Evolutionary conservation across 371 early-diverging fungal genomes (phyloP).

Genomic region (Circinella umbellata): DNA sequence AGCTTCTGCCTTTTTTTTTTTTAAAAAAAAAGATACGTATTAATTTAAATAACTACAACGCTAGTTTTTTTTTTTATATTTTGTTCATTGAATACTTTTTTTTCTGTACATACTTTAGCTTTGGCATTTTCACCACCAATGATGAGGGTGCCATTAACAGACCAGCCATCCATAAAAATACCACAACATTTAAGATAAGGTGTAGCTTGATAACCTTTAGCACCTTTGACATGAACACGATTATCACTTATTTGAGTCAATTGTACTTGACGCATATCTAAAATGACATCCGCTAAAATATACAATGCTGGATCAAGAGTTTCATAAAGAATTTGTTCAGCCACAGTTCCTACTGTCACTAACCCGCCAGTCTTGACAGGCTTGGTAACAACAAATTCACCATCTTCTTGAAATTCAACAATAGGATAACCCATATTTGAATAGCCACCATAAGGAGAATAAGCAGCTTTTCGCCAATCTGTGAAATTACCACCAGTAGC

Average conservation of each 20-base stretch:
- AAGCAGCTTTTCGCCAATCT: constrained; percentile 69
- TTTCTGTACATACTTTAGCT: constrained; percentile 14
- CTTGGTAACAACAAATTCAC: constrained; percentile 67
- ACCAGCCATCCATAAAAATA: constrained; percentile 71
- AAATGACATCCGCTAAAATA: constrained; percentile 72
- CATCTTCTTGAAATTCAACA: constrained; percentile 25
- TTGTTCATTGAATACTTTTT: too few species aligned
- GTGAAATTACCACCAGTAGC: constrained; percentile 81
- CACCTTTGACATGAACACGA: constrained; percentile 69
- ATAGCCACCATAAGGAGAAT: constrained; percentile 63
- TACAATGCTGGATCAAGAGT: constrained; percentile 73
- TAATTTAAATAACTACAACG: background rate
- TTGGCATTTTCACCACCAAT: constrained; percentile 70
- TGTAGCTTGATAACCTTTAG: constrained; percentile 69
- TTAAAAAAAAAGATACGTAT: too few species aligned
- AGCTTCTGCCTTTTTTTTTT: constrained; percentile 45
- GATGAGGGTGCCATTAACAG: constrained; percentile 66
- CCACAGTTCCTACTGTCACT: constrained; percentile 66
- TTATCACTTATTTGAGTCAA: constrained; percentile 61
- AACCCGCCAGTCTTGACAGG: constrained; percentile 73
- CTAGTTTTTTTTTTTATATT: too few species aligned
- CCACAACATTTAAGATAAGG: constrained; percentile 71
- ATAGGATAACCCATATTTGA: constrained; percentile 65
- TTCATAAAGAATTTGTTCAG: constrained; percentile 77
- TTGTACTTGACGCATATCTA: constrained; percentile 68